A percentile compares a stretch with the other conserved stretches of the same genome.
phyloP scores from a whole-genome alignment of 768 basidiomycete genomes.

The Podaxis rugospora region DNA sequence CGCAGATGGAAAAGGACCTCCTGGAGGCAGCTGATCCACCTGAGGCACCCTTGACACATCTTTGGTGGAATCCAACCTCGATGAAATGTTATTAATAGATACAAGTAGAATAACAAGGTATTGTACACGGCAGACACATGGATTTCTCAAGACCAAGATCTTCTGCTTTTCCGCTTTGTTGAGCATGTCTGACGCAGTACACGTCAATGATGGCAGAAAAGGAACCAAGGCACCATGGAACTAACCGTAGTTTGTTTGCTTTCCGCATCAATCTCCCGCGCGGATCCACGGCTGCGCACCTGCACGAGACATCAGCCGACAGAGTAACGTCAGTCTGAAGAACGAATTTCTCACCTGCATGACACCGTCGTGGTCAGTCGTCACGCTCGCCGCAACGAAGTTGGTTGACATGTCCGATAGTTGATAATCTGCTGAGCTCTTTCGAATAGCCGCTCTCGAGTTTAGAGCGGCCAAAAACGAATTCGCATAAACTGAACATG shows the following conservation, averaged over 20 bases:
- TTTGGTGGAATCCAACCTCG: neutral
- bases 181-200: neutral
- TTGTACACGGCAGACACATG: neutral
- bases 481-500: slow-evolving; percentile 38
- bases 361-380: slow-evolving; percentile 18
- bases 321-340: neutral
- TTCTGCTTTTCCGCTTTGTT: neutral
- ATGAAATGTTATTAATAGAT: neutral
- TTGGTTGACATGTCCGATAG: slow-evolving; percentile 29
- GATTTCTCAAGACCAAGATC: neutral
- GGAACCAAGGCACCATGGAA: neutral
- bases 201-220: neutral
- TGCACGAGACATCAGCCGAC: slow-evolving; percentile 7
- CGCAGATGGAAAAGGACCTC: neutral
- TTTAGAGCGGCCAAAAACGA: slow-evolving; percentile 43
- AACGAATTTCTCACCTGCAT: slow-evolving; percentile 14
- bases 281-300: slow-evolving; percentile 9
- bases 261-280: neutral
- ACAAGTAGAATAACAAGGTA: neutral
- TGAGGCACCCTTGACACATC: neutral
- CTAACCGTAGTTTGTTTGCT: slow-evolving; percentile 6
- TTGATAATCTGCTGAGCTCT: slow-evolving; percentile 16
- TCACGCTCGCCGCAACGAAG: slow-evolving; percentile 26
- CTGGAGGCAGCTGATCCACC: neutral
- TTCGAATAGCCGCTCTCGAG: slow-evolving; percentile 31